A percentile compares a stretch with the other conserved stretches of the same genome.
Evolutionary conservation across 1,139 yeast species (phyloP).

Genomic region (Taphrina pruni): DNA sequence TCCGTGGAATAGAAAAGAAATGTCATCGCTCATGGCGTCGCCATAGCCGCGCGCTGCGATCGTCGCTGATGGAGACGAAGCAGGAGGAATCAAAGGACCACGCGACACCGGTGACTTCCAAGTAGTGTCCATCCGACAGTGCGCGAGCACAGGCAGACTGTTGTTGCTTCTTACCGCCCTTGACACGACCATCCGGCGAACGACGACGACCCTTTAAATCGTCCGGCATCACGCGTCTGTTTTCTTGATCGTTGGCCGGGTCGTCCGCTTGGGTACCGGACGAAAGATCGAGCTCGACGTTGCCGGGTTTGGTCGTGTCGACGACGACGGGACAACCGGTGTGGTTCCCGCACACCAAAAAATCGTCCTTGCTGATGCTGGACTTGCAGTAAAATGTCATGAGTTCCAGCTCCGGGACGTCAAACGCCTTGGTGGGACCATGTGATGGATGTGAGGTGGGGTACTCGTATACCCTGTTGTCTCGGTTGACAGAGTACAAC

Average conservation of each 20-base stretch:
- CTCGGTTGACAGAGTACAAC: constrained; percentile 28
- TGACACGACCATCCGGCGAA: no score
- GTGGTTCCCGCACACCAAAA: constrained; percentile 33
- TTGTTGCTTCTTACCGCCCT: no score
- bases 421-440: constrained; percentile 9
- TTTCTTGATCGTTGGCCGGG: neutral
- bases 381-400: constrained; percentile 24
- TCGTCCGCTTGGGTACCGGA: neutral
- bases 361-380: constrained; percentile 24
- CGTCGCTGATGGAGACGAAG: constrained; percentile 28
- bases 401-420: constrained; percentile 22
- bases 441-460: constrained; percentile 6
- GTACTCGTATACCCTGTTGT: constrained; percentile 24
- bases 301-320: constrained; percentile 9
- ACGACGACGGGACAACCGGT: constrained; percentile 23
- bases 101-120: constrained; percentile 23
- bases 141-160: no score
- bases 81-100: constrained; percentile 32
- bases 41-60: constrained; percentile 22
- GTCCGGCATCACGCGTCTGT: neutral
- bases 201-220: no score
- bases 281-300: neutral
- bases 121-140: constrained; percentile 6
- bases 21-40: constrained; percentile 11
- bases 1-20: neutral